These are phyloP conservation scores for Sporothrix luriei DNA, from an alignment of 2,329 filamentous ascomycete species.

Conservation along the genomic window DNA sequence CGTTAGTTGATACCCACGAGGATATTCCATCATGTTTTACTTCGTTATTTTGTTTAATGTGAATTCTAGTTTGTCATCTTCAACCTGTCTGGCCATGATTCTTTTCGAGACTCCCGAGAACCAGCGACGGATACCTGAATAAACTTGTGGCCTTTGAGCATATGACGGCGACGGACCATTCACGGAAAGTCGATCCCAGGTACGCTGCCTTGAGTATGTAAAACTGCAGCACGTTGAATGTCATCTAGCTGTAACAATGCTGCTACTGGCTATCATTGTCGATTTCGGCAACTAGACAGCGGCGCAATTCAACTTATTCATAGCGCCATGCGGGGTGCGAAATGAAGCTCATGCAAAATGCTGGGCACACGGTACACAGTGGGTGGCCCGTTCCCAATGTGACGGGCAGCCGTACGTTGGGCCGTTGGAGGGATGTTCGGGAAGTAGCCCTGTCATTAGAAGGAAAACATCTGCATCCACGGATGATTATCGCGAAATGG, in stretches of 20 bases:
- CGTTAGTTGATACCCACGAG: constrained; percentile 28
- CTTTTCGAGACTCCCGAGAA: background rate
- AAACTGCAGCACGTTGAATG: background rate
- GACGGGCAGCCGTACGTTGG: background rate
- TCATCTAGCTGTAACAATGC: background rate
- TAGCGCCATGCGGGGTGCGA: constrained; percentile 8
- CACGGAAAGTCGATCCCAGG: too few relatives aligned
- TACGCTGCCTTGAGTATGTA: background rate
- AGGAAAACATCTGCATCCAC: constrained; percentile 13
- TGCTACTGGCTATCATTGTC: background rate
- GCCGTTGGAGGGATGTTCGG: background rate
- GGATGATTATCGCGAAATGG: constrained; percentile 26
- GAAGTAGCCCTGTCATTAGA: background rate
- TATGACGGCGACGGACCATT: background rate
- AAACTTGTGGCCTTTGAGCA: too few relatives aligned
- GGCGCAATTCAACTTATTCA: background rate
- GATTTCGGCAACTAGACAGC: background rate
- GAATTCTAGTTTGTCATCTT: background rate
- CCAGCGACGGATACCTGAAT: too few relatives aligned
- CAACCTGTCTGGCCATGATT: background rate
- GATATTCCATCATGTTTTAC: constrained; percentile 18
- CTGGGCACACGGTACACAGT: background rate
- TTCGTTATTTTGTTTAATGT: constrained; percentile 2
- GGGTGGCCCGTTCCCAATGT: background rate
- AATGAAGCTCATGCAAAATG: constrained; percentile 7